A percentile compares a stretch with the other conserved stretches of the same genome.
Evolutionary conservation across 257 asterid species (phyloP).

Genomic region (Solanum gandarillasii): DNA sequence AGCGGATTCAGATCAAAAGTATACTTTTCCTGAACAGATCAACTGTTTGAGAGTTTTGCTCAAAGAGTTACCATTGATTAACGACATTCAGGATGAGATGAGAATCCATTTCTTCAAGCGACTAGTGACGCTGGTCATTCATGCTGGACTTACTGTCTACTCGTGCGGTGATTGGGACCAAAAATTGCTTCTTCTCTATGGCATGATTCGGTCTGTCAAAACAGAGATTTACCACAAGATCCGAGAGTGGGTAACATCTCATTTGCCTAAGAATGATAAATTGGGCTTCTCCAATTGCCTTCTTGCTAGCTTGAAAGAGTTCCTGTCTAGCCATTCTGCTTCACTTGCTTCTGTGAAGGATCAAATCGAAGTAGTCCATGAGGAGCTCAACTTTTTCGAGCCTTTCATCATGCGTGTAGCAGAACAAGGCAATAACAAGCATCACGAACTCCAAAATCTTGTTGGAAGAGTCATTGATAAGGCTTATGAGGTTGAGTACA

Average conservation of each 20-base stretch:
- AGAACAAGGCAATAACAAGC: background rate
- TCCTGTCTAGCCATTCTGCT: background rate
- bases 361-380: background rate
- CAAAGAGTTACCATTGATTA: background rate
- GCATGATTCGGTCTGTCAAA: background rate
- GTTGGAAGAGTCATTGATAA: background rate
- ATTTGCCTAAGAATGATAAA: background rate
- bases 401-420: background rate
- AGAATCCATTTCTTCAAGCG: background rate
- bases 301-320: background rate
- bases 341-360: background rate
- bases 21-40: background rate
- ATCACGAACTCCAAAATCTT: background rate
- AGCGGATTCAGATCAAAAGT: background rate
- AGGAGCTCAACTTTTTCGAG: background rate
- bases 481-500: background rate
- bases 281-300: background rate
- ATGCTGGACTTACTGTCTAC: background rate
- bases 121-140: background rate
- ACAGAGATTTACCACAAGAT: background rate
- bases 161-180: accelerated
- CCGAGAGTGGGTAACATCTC: background rate
- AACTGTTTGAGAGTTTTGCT: background rate
- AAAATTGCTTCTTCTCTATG: background rate
- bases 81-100: background rate